Base-by-base conservation (phyloP, 75 land plant species). In the Pinus albicaulis region DNA sequence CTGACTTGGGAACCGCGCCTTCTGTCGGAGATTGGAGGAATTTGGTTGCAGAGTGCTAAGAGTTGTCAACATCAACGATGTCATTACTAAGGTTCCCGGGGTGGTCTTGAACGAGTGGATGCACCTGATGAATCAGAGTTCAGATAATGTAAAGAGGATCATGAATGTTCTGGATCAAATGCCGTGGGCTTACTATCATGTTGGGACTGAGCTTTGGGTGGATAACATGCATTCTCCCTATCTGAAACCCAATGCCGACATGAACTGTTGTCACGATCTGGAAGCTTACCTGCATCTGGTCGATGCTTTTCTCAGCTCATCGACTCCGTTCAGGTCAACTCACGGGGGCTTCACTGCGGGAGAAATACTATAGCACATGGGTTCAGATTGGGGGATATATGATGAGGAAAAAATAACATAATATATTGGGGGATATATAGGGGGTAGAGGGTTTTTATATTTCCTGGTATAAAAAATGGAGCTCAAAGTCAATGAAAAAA, bases 31-130 rank as follows among this genome's bases (percentile, higher is more conserved):
- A 12, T 56, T 91, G 66, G 91, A 91, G 71, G 71, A 65, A 68
- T 74, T 76, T 24, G 93, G 93, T 1, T 73, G 74, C 58, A 88
- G 86, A 63, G 87, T 91, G 4, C 85, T 91, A 2, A 82, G 93
- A 8, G 84, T 91, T 0, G 93, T 91, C 15, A 91, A 91, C 77
- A 56, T 82, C 11, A 80, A 85, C 26, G 93, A 91, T 58, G 57
- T 86, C 1, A 74, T 91, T 14, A 87, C 93, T 4, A 87, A 85
- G 22, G 87, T 91, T 0, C 93, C 90, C 0, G 93, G 93, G 0
- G 57, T 91, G 36, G 72, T 90, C 8, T 28, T 81, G 19, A 82
- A 82, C 59, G 77, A 79, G 68, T 76, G 59, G 69, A 80, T 60
- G 86, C 77, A 34, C 12, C 14, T 14, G 57, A 55, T 55, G 5